Percentiles rank a stretch among this genome's conserved stretches.
Evolutionary conservation across 2,329 filamentous ascomycete genomes (phyloP).

Genomic region (Huntiella abstrusa): DNA sequence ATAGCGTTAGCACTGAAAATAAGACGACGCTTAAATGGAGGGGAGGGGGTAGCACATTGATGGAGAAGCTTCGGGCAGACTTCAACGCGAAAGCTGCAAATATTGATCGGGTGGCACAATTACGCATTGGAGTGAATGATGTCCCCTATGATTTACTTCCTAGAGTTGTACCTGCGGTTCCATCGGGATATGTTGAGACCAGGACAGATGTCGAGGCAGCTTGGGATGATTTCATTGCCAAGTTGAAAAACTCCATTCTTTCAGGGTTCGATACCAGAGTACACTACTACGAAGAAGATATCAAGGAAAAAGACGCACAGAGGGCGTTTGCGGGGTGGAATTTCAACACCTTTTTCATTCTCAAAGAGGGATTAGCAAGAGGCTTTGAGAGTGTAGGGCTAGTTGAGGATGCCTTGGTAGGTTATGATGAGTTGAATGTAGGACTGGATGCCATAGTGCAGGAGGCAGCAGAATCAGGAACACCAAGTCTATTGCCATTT

Average conservation of each 20-base stretch:
- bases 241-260: conserved; percentile 74
- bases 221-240: conserved; percentile 67
- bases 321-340: conserved; percentile 87
- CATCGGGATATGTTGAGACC: conserved; percentile 47
- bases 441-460: conserved; percentile 68
- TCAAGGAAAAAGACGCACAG: conserved; percentile 82
- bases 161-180: conserved; percentile 42
- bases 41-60: conserved; percentile 58
- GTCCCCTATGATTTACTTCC: conserved; percentile 46
- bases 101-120: conserved; percentile 65
- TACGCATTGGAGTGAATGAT: conserved; percentile 57
- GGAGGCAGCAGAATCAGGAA: conserved; percentile 45
- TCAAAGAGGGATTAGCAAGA: conserved; percentile 84
- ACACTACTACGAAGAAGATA: conserved; percentile 89
- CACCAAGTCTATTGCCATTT: conserved; percentile 45
- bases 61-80: conserved; percentile 79
- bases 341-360: conserved; percentile 96
- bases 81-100: conserved; percentile 58
- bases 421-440: conserved; percentile 83
- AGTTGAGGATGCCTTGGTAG: conserved; percentile 83
- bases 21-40: conserved; percentile 48
- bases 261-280: conserved; percentile 81
- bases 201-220: conserved; percentile 63
- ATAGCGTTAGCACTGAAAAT: conserved; percentile 44
- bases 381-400: conserved; percentile 93